Conservation (phyloP, 2,329 filamentous ascomycete species). For the Epichloe sylvatica region DNA sequence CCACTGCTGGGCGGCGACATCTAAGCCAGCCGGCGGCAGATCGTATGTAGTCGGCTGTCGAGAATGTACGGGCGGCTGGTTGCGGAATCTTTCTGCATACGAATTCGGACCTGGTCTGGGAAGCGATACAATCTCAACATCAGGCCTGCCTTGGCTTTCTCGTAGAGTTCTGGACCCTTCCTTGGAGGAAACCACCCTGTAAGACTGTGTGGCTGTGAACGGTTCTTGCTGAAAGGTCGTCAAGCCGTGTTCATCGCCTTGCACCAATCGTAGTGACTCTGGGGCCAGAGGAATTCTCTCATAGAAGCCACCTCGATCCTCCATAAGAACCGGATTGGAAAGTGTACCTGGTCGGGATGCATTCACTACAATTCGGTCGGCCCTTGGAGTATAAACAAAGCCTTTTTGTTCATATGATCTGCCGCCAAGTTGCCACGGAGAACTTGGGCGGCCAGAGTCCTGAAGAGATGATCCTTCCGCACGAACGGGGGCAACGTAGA, state of each 20-base stretch:
- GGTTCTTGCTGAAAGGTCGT: conserved; percentile 3
- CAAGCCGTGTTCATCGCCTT: neutral
- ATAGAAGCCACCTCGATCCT: conserved; percentile 25
- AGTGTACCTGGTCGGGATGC: conserved; percentile 17
- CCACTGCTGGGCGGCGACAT: neutral
- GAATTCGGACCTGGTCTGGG: conserved; percentile 1
- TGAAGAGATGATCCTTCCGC: neutral
- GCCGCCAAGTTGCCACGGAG: conserved; percentile 4
- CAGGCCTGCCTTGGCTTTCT: conserved; percentile 9
- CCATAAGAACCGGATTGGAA: conserved; percentile 24
- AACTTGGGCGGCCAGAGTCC: neutral
- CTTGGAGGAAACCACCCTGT: conserved; percentile 10
- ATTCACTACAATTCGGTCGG: conserved; percentile 18
- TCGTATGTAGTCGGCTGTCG: neutral
- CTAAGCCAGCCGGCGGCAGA: neutral
- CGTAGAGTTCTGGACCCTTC: conserved; percentile 10
- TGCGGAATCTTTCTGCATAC: conserved; percentile 1
- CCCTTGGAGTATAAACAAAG: conserved; percentile 9
- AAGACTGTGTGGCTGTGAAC: conserved; percentile 5
- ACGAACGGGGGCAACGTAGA: conserved; percentile 1
- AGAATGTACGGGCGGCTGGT: neutral
- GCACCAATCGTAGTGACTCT: neutral
- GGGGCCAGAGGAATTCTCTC: conserved; percentile 15
- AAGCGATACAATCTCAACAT: conserved; percentile 11
- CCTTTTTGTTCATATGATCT: conserved; percentile 9